phyloP scores from a whole-genome alignment of 257 asterid species.

The Forsythia suspensa region DNA sequence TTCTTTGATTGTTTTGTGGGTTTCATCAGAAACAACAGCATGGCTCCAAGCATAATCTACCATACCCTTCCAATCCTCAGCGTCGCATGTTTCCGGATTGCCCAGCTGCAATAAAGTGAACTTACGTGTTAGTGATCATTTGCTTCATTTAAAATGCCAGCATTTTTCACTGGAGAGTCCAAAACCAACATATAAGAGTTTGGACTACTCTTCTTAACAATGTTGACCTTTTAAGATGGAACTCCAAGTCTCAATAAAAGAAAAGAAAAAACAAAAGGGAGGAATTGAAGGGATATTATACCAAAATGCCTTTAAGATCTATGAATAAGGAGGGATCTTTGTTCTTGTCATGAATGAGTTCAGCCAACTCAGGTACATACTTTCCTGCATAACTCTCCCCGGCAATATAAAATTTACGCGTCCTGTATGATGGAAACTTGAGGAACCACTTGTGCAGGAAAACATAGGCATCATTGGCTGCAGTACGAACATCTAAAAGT shows the following conservation, averaged over 20 bases:
- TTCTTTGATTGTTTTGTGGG: conserved; percentile 53
- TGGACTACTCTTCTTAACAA: too few relatives aligned
- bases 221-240: background rate
- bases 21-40: conserved; percentile 91
- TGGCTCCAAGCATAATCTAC: conserved; percentile 99
- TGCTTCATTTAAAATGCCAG: background rate
- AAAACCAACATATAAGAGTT: too few relatives aligned
- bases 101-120: conserved; percentile 55
- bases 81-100: conserved; percentile 79
- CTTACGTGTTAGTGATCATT: background rate
- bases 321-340: conserved; percentile 59
- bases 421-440: conserved; percentile 78
- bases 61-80: conserved; percentile 89
- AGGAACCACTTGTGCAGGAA: conserved; percentile 81
- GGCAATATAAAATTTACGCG: conserved; percentile 58
- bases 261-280: background rate
- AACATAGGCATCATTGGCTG: conserved; percentile 83
- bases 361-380: conserved; percentile 88
- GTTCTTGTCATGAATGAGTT: conserved; percentile 71
- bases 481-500: background rate
- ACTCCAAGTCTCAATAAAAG: too few relatives aligned
- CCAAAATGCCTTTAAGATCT: conserved; percentile 84
- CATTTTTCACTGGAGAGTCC: too few relatives aligned
- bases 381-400: conserved; percentile 98
- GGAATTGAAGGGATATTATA: conserved; percentile 21